These are phyloP conservation scores for Drechslerella dactyloides DNA, from an alignment of 2,329 filamentous ascomycete species.

Conservation along the genomic window DNA sequence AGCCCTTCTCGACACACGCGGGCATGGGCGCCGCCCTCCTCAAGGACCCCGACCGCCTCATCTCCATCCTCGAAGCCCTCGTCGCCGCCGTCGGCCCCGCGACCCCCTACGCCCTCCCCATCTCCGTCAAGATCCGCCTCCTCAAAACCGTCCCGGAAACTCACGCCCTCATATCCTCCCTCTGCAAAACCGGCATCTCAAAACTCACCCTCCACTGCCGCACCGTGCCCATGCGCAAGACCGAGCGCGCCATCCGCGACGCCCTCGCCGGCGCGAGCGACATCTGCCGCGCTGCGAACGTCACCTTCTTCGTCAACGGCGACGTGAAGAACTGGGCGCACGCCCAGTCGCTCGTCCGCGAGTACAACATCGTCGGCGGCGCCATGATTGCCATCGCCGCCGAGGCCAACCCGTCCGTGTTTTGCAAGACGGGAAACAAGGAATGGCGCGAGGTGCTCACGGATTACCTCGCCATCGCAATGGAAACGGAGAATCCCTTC, in stretches of 20 bases:
- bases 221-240: slow-evolving; percentile 91
- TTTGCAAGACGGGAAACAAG: slow-evolving; percentile 71
- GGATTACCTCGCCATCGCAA: slow-evolving; percentile 73
- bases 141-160: slow-evolving; percentile 79
- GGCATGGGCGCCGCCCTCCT: slow-evolving; percentile 96
- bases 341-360: slow-evolving; percentile 71
- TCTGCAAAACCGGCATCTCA: slow-evolving; percentile 87
- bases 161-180: slow-evolving; percentile 74
- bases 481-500: slow-evolving; percentile 83
- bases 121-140: slow-evolving; percentile 95
- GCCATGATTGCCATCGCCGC: slow-evolving; percentile 92
- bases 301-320: slow-evolving; percentile 94
- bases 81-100: slow-evolving; percentile 75
- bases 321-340: slow-evolving; percentile 80
- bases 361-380: slow-evolving; percentile 87
- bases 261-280: slow-evolving; percentile 83
- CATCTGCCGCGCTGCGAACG: slow-evolving; percentile 80
- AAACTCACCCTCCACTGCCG: slow-evolving; percentile 93
- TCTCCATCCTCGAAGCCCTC: slow-evolving; percentile 80
- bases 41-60: slow-evolving; percentile 80
- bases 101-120: slow-evolving; percentile 58
- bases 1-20: slow-evolving; percentile 84
- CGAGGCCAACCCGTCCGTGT: slow-evolving; percentile 89
- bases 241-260: slow-evolving; percentile 82
- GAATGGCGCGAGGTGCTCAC: slow-evolving; percentile 77